Base-by-base conservation (phyloP, 106 monocot species). In the Narthecium ossifragum region DNA sequence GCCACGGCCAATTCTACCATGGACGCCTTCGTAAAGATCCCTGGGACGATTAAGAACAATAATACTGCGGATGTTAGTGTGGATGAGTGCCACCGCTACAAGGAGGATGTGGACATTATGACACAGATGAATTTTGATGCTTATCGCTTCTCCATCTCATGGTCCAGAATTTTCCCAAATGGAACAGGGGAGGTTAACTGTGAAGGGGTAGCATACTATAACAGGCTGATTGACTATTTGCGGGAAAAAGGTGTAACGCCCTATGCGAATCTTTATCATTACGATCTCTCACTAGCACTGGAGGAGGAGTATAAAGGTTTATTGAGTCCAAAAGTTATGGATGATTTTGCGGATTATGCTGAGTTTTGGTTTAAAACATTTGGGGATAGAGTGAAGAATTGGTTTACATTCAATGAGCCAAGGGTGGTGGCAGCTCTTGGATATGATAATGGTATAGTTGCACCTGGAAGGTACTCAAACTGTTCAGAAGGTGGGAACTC, bases 201-300 rank as follows among this genome's bases (percentile, higher is more conserved):
- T 82, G 61, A 79, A 63, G 96, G 96, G 1, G 96, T 96, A 8
- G 90, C 90, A 36, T 96, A 96, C 62, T 96, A 96, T 64, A 81
- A 96, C 51, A 75, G 90, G 47, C 63, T 96, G 52, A 96, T 96
- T 17, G 62, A 96, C 62, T 90, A 90, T 71, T 86, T 96, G 96
- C 6, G 86, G 37, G 38, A 77, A 38, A 67, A 73, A 84, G 90
- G 89, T 96, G 62, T 96, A 46, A 87, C 86, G 30, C 96, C 96
- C 1, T 96, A 96, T 74, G 96, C 90, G 50, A 96, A 96, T 79
- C 68, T 96, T 2, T 96, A 96, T 63, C 96, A 96, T 75, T 96
- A 96, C 60, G 96, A 96, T 58, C 81, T 96, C 22, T 90, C 96
- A 20, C 71, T 69, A 53, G 90, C 90, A 55, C 78, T 96, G 24